phyloP scores from a whole-genome alignment of 2,329 filamentous ascomycete species.

The Ceratocystis albifundus region DNA sequence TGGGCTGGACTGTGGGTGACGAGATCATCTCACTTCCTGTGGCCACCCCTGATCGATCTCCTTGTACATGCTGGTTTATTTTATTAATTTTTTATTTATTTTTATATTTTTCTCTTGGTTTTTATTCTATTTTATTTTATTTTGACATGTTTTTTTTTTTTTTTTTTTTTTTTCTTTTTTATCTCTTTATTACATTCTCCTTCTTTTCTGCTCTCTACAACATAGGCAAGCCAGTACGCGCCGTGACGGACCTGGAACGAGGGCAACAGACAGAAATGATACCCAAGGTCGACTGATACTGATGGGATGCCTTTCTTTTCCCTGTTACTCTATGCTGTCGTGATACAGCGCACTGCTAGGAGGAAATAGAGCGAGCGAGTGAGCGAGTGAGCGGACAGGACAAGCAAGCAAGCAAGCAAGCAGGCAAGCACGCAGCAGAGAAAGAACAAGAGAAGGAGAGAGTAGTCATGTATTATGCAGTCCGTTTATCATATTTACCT shows the following conservation, averaged over 20 bases:
- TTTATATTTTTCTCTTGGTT: neutral
- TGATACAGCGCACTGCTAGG: neutral
- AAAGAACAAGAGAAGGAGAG: neutral
- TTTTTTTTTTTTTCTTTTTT: neutral
- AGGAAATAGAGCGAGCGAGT: too few relatives aligned
- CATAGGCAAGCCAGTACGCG: neutral
- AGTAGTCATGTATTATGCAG: neutral
- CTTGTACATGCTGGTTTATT: neutral
- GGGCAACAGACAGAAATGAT: too few relatives aligned
- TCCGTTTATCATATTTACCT: neutral
- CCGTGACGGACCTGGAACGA: too few relatives aligned
- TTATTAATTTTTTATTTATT: neutral
- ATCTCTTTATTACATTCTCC: too few relatives aligned
- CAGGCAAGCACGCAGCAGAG: too few relatives aligned
- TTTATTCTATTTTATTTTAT: neutral
- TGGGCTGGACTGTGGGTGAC: neutral
- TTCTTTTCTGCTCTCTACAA: neutral
- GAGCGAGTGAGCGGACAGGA: too few relatives aligned
- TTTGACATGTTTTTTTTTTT: neutral
- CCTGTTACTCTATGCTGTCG: neutral
- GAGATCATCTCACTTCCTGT: constrained; percentile 11
- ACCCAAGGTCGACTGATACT: too few relatives aligned
- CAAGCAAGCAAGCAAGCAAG: too few relatives aligned
- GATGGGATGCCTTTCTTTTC: neutral
- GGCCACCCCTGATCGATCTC: constrained; percentile 1